Conservation (phyloP, 2,329 filamentous ascomycete genomes). For the Colletotrichum endophyticum region DNA sequence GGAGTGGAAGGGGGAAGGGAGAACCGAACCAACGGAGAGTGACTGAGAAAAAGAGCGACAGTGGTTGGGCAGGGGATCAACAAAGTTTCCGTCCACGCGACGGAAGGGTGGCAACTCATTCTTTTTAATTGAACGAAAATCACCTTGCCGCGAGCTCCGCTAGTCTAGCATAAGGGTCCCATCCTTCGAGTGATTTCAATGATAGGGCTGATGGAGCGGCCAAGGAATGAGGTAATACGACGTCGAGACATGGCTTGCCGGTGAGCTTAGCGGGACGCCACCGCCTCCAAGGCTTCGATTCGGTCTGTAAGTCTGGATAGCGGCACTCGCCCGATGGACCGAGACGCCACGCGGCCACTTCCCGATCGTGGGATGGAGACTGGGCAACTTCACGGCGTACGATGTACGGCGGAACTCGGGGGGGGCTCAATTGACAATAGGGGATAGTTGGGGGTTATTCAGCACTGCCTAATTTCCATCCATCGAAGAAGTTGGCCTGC, state of each 20-base stretch:
- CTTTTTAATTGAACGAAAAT: slow-evolving; percentile 12
- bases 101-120: slow-evolving; percentile 3
- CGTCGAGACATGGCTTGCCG: not conserved
- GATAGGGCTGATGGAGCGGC: slow-evolving; percentile 15
- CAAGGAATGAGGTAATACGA: not conserved
- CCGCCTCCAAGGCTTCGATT: not conserved
- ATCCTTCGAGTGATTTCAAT: slow-evolving; percentile 1
- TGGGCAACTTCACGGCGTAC: not conserved
- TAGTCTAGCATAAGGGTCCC: not conserved
- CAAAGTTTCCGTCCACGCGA: not conserved
- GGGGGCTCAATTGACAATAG: not conserved
- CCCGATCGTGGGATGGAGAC: not conserved
- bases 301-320: not conserved
- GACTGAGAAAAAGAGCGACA: slow-evolving; percentile 4
- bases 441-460: not conserved
- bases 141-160: not conserved
- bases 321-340: not conserved
- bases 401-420: not conserved
- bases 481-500: not conserved
- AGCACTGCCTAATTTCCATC: not conserved
- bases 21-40: not conserved
- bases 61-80: slow-evolving; percentile 14
- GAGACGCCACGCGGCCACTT: not conserved
- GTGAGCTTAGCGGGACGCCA: not conserved
- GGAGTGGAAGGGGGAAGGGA: not conserved